Evolutionary conservation across 352 stramenopile species (phyloP).

Genomic region (Pythium brachiatum): DNA sequence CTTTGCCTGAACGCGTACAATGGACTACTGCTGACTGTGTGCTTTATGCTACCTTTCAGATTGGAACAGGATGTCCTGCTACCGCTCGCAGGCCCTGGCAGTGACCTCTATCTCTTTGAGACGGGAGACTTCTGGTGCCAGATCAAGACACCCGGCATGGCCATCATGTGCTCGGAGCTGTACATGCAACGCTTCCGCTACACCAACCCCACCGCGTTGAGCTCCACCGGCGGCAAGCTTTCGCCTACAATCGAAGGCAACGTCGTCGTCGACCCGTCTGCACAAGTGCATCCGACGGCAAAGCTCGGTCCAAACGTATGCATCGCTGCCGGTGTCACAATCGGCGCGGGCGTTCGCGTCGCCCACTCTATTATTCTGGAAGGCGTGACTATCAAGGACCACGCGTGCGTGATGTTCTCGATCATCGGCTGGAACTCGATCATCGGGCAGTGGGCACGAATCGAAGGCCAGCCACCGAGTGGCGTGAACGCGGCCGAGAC

Average conservation of each 20-base stretch:
- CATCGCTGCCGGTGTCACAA: constrained; percentile 81
- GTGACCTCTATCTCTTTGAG: constrained; percentile 69
- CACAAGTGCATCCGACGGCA: constrained; percentile 78
- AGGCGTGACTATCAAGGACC: constrained; percentile 86
- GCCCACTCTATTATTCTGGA: constrained; percentile 89
- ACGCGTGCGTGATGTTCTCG: constrained; percentile 83
- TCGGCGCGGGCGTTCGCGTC: constrained; percentile 74
- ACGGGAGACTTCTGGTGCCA: constrained; percentile 89
- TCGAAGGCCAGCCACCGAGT: constrained; percentile 83
- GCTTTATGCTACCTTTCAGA: constrained; percentile 25
- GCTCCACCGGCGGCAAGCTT: constrained; percentile 74
- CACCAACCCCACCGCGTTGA: constrained; percentile 82
- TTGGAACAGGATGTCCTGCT: constrained; percentile 84
- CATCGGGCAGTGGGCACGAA: constrained; percentile 80
- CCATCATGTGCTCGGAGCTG: constrained; percentile 87
- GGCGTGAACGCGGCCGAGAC: constrained; percentile 68
- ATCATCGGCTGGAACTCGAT: constrained; percentile 90
- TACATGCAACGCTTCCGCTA: constrained; percentile 91
- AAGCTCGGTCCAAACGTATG: constrained; percentile 87
- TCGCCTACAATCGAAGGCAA: constrained; percentile 87
- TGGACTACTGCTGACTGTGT: constrained; percentile 8
- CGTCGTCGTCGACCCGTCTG: constrained; percentile 76
- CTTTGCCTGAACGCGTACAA: constrained; percentile 4
- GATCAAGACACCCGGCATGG: constrained; percentile 89
- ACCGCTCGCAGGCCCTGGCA: constrained; percentile 71